Percentiles rank a stretch among this genome's conserved stretches.
These are phyloP conservation scores for Apostasia shenzhenica DNA, from an alignment of 106 monocot species.

Conservation along the genomic window DNA sequence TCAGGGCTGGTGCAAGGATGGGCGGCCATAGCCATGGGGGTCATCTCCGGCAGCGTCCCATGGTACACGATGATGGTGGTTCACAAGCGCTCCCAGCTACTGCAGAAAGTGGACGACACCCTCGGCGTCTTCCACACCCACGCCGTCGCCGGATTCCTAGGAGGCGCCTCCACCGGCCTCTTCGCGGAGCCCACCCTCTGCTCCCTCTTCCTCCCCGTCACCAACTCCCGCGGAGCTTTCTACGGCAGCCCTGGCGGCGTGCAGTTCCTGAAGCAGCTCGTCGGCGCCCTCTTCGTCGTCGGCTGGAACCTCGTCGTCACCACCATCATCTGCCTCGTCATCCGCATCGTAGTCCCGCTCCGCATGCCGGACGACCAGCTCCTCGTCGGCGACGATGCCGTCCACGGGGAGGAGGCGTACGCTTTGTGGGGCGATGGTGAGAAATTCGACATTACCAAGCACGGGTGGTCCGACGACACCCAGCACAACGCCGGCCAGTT, in stretches of 20 bases:
- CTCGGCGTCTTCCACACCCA: slow-evolving; percentile 30
- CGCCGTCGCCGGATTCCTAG: slow-evolving; percentile 34
- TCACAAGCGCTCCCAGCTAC: slow-evolving; percentile 30
- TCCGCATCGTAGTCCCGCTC: slow-evolving; percentile 18
- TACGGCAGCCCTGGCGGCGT: slow-evolving; percentile 28
- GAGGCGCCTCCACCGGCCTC: slow-evolving; percentile 24
- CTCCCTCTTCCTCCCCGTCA: slow-evolving; percentile 36
- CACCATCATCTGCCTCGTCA: slow-evolving; percentile 22
- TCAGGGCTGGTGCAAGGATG: slow-evolving; percentile 27
- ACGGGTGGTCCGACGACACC: slow-evolving; percentile 16
- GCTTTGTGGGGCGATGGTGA: slow-evolving; percentile 39
- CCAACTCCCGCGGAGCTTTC: slow-evolving; percentile 36
- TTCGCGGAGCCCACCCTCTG: slow-evolving; percentile 32
- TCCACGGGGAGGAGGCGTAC: slow-evolving; percentile 41
- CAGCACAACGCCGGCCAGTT: not conserved
- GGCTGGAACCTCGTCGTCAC: slow-evolving; percentile 37
- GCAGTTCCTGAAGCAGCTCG: slow-evolving; percentile 34
- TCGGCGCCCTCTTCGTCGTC: slow-evolving; percentile 26
- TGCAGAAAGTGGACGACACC: slow-evolving; percentile 26
- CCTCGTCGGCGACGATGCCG: slow-evolving; percentile 28
- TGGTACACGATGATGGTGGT: slow-evolving; percentile 47
- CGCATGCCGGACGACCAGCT: slow-evolving; percentile 37
- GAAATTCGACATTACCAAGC: slow-evolving; percentile 20
- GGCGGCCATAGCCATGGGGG: slow-evolving; percentile 32
- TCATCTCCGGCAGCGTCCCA: slow-evolving; percentile 35